Base-by-base conservation (phyloP, 805 yeast species). In the Ogataea pini region DNA sequence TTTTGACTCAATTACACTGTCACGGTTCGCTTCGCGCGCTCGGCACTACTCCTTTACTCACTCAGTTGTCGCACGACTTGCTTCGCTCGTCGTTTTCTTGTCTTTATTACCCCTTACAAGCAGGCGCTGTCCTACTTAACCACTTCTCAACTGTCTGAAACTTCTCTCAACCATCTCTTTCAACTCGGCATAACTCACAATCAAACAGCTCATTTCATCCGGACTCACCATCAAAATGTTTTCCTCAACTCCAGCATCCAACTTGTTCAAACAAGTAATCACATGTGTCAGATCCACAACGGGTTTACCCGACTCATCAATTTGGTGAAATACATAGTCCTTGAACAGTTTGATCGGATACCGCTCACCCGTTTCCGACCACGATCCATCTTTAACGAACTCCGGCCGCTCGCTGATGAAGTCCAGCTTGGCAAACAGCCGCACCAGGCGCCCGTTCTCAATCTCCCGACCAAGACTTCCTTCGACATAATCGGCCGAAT, bases 181-280 rank as follows among this genome's bases (percentile, higher is more conserved):
- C 53, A 94, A 72, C 67, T 90, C 96, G 69, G 86, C 86, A 66
- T 86, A 94, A 58, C 91, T 82, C 46, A 89, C 85, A 34, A 94
- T 83, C 51, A 94, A 71, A 64, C 97, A 90, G 38, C 81, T 85
- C 71, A 83, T 84, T 62, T 89, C 96, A 64, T 91, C 96, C 9
- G 85, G 79, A 28, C 94, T 84, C 1, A 89, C 89, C 44, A 94
- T 75, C 63, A 91, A 71, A 13, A 94, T 68, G 56, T 80, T 82
- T 67, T 94, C 99, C 44, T 88, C 90, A 28, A 85, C 77, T 1
- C 97, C 98, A 5, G 92, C 95, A 63, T 94, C 99, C 55, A 94
- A 72, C 67, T 92, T 94, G 69, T 92, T 92, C 60, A 94, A 71
- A 58, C 86, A 80, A 42, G 80, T 73, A 51, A 94, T 70, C 5